Conservation (phyloP, 495 filamentous ascomycete genomes). For the Neurospora sp. region DNA sequence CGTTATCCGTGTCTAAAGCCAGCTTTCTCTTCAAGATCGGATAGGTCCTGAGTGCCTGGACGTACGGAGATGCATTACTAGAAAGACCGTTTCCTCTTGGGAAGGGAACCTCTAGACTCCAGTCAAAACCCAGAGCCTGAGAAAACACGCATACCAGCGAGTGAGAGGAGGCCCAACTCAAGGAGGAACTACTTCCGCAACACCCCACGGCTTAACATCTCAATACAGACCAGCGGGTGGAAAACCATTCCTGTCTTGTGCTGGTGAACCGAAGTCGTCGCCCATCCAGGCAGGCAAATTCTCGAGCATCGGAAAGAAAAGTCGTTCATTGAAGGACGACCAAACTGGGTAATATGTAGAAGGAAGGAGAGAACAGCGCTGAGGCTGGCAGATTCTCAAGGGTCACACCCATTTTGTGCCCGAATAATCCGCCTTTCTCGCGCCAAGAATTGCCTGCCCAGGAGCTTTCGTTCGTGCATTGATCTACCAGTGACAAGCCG, state of each 20-base stretch:
- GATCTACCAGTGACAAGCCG: conserved; percentile 34
- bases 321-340: not conserved
- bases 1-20: not conserved
- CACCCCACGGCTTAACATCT: not conserved
- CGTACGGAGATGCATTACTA: not conserved
- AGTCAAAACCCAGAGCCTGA: not conserved
- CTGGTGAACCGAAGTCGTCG: not conserved
- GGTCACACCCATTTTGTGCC: conserved; percentile 21
- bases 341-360: conserved; percentile 3
- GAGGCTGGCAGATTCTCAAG: conserved; percentile 17
- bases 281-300: not conserved
- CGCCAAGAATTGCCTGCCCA: conserved; percentile 24
- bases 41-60: not conserved
- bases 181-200: not conserved
- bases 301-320: not conserved
- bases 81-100: not conserved
- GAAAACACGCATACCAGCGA: not conserved
- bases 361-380: conserved; percentile 37
- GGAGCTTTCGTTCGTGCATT: conserved; percentile 23
- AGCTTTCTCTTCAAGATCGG: not conserved
- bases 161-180: not conserved
- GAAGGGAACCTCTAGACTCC: not conserved
- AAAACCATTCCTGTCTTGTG: not conserved
- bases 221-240: not conserved
- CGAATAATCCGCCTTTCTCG: conserved; percentile 24